Base-by-base conservation (phyloP, 2,329 filamentous ascomycete species). In the Cercospora canescens region DNA sequence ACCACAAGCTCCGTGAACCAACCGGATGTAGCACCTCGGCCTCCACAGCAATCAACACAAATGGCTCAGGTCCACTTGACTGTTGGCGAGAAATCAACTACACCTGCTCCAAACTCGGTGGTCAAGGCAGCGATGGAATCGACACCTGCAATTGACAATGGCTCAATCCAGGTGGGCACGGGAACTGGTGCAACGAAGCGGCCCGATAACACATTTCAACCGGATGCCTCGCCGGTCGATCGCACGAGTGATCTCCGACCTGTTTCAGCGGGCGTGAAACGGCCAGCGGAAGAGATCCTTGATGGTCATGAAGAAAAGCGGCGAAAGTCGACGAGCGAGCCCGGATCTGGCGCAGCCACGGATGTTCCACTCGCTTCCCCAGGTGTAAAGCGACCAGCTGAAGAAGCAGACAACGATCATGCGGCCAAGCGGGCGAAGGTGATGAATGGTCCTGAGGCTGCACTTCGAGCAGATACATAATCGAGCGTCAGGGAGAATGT, bases 201-300 rank as follows among this genome's bases (percentile, higher is more conserved):
- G 9, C 30, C 32, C 14, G 3, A 21, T 24, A 14, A 14, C 16
- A 28, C 52, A 24, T 26, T 35, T 6, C 28, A 35, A 32, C 24
- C 30, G 28, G 16, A 56, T 32, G 45, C 16, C 6, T 16, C 18
- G 24, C n/a, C 37, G 21, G 39, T 54, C 6, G 18, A 34, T n/a
- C 57, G 39, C 45, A 52, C 45, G 26, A 24, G n/a, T 52, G 45
- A 52, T 52, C 12, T 28, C 28, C 45, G 24, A 8, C 41, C 62
- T 28, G 11, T 50, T 39, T 65, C 66, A 30, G 56, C 37, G 34
- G 66, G 66, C 54, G 57, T 59, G 9, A 68, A 68, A 57, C 63
- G 66, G 9, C 32, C 60, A 39, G 60, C 52, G 5, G 66, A 66
- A 18, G 66, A 52, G 14, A n/a, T 21, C 14, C 32, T 12, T 7